phyloP scores from a whole-genome alignment of 2,329 filamentous ascomycete genomes.

The Venturia aucupariae region DNA sequence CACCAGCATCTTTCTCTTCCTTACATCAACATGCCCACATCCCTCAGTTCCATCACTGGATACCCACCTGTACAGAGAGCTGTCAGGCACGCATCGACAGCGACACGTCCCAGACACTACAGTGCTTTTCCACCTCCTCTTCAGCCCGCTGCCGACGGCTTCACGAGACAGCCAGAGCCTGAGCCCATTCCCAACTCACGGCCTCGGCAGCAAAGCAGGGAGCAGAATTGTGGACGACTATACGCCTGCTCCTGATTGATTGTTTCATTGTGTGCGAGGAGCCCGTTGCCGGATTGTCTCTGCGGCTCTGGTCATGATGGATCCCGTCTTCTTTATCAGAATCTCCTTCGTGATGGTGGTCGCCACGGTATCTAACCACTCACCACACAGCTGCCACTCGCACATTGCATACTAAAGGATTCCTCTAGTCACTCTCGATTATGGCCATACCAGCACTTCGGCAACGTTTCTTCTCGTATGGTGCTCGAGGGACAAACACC shows the following conservation, averaged over 20 bases:
- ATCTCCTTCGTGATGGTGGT: constrained; percentile 30
- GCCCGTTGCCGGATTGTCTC: neutral
- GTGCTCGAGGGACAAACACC: constrained; percentile 35
- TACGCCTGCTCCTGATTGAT: neutral
- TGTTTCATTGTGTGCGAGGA: neutral
- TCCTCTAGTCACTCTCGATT: constrained; percentile 39
- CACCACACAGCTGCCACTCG: constrained; percentile 7
- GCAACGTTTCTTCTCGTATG: constrained; percentile 51
- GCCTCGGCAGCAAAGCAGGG: neutral
- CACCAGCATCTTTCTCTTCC: neutral
- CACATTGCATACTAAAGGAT: constrained; percentile 15
- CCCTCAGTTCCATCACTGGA: neutral
- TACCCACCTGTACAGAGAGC: neutral
- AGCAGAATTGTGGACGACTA: neutral
- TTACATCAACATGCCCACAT: neutral
- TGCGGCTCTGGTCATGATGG: neutral
- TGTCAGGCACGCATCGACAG: neutral
- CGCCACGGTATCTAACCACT: constrained; percentile 30
- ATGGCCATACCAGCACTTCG: constrained; percentile 42
- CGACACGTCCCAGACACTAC: neutral
- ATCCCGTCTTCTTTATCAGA: constrained; percentile 23
- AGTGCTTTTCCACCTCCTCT: neutral
- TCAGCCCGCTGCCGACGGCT: neutral
- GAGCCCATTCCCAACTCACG: neutral
- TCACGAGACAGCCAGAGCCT: neutral